Evolutionary conservation across 306 rosid species (phyloP), one percentile per base, ranked within the genome.

Genomic region (Castanospermum australe): DNA sequence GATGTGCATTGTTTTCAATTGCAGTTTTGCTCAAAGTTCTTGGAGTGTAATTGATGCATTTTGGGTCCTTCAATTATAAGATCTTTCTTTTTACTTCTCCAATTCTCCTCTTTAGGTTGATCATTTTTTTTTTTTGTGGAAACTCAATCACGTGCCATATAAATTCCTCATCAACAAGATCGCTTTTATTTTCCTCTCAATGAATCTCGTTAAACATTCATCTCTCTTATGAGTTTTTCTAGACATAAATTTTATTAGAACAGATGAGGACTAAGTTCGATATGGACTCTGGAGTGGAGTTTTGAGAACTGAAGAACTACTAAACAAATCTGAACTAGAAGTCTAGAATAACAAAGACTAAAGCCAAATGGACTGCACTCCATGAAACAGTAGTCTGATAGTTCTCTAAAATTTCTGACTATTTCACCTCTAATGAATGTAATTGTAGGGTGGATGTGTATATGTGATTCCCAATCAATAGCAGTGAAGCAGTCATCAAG

Each of bases 11-110:
- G 57, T 20, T 65, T 73, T 21, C 9, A 55, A 30, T 42, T 21
- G 67, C 63, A 32, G 5, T 65, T 13, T 8, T 62, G 44, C 25
- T 57, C 67, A 25, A 14, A 44, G 41, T 47, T 64, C 5, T 71
- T 35, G n/a, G 55, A 5, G 52, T 51, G 68, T 30, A 25, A 41
- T 73, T 73, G 74, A 24, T 72, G 36, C 51, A 80, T 54, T 72
- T 30, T 14, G 52, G 11, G 17, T 45, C 51, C 42, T 62, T 56
- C 32, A 10, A 68, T 39, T 71, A 35, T 70, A 18, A 13, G 38
- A 20, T 68, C 39, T 18, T 56, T 69, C 48, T 68, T 56, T 41
- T 36, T 8, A 18, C 9, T 35, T 62, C 35, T 20, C 47, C 9
- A 6, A 2, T 78, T 56, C 56, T 48, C 32, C 51, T 71, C 18